Evolutionary conservation across 2,329 filamentous ascomycete genomes (phyloP).

Genomic region (Fusarium mexicanum): DNA sequence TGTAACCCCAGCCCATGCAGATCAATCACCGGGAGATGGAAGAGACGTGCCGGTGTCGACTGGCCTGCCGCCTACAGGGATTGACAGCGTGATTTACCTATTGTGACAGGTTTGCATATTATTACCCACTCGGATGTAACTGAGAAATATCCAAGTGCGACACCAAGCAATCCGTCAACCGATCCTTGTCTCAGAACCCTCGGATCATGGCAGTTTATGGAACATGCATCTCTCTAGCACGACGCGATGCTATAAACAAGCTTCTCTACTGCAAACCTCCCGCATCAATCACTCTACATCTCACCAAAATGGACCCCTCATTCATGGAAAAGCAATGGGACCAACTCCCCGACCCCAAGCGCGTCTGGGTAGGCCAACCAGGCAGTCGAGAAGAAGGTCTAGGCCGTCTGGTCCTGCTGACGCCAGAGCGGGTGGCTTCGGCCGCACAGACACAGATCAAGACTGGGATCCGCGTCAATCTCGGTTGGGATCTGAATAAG

Average conservation of each 20-base stretch:
- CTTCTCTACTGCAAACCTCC: not conserved
- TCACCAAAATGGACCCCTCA: conserved; percentile 13
- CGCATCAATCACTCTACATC: not conserved
- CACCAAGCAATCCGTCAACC: not conserved
- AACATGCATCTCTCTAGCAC: not conserved
- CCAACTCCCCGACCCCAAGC: conserved; percentile 56
- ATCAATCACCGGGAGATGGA: not conserved
- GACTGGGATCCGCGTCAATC: conserved; percentile 60
- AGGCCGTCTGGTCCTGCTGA: conserved; percentile 61
- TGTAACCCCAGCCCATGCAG: not conserved
- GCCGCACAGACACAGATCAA: conserved; percentile 60
- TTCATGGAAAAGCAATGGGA: conserved; percentile 31
- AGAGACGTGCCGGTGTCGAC: not conserved
- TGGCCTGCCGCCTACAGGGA: not conserved
- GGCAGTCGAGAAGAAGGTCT: conserved; percentile 61
- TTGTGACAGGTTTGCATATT: not conserved
- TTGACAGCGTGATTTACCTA: not conserved
- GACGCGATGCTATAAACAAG: conserved; percentile 5
- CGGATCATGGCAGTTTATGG: not conserved
- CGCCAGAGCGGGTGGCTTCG: conserved; percentile 58
- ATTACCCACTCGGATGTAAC: not conserved
- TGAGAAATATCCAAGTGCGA: not conserved
- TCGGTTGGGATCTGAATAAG: conserved; percentile 66
- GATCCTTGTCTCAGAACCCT: not conserved
- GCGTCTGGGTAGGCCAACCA: conserved; percentile 58